A percentile compares a stretch with the other conserved stretches of the same genome.
Conservation (phyloP, 2,329 filamentous ascomycete genomes). For the Penicillium aurantiogriseum region DNA sequence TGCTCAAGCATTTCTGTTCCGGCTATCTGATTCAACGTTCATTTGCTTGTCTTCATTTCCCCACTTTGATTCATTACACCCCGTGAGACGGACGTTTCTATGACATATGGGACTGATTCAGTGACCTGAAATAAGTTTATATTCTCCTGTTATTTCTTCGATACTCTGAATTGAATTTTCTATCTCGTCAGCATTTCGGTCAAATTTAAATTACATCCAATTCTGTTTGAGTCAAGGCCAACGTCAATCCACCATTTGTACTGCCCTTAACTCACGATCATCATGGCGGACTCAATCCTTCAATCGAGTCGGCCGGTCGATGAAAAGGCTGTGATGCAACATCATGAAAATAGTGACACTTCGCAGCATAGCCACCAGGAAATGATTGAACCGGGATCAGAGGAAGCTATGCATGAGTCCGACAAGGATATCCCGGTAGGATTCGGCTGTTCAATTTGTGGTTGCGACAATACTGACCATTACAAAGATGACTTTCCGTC, state of each 20-base stretch:
- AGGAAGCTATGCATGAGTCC: conserved; percentile 41
- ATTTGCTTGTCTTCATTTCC: conserved; percentile 2
- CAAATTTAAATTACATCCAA: neutral
- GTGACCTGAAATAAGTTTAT: neutral
- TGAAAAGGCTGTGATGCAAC: conserved; percentile 29
- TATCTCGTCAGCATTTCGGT: neutral
- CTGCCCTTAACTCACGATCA: neutral
- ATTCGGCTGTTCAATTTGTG: neutral
- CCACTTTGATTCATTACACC: conserved; percentile 1
- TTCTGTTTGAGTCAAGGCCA: neutral
- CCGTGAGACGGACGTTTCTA: too few species aligned
- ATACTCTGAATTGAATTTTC: neutral
- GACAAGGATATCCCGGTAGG: conserved; percentile 48
- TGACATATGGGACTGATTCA: neutral
- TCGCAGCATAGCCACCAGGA: conserved; percentile 46
- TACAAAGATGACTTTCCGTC: conserved; percentile 48
- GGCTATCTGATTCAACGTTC: conserved; percentile 9
- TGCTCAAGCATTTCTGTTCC: conserved; percentile 13
- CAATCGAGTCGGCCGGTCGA: conserved; percentile 22
- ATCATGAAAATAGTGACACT: conserved; percentile 29
- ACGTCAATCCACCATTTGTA: neutral
- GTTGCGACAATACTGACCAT: conserved; percentile 2
- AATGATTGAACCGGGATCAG: conserved; percentile 47
- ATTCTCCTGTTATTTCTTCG: neutral
- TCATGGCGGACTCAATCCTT: conserved; percentile 20